Base-by-base conservation (phyloP, 495 filamentous ascomycete genomes). In the Xeromyces bisporus region DNA sequence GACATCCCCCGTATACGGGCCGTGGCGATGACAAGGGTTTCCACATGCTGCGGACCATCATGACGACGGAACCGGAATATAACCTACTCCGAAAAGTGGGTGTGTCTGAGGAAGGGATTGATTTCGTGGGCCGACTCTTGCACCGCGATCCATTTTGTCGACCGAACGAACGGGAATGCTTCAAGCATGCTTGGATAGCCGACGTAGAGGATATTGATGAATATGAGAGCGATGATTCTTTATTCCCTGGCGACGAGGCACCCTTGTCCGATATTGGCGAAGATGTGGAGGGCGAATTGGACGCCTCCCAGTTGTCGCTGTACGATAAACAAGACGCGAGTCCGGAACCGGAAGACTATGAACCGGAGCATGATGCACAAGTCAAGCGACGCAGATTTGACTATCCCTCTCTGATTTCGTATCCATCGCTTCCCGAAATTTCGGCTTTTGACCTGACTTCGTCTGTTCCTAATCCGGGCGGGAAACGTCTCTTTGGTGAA, bases 11-110 rank as follows among this genome's bases (percentile, higher is more conserved):
- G 4, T 94, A 77, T 46, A 72, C 73, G 3, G 84, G 80, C 13
- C 48, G 66, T 13, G 57, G 55, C 1, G 73, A 73, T 34, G 55
- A 66, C 21, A 53, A 53, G 31, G 71, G 71, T 10, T 50, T 55
- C 3, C 58, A 75, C 24, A 79, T 93, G 55, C 66, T 91, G n/a
- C 62, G 80, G 29, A 76, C 66, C 23, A 86, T 94, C 39, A 87
- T 93, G 77, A 76, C 69, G 12, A 67, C 57, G 12, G 60, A 70
- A 0, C 52, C 83, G 7, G 67, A 92, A 43, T 63, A 62, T 9
- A 47, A 56, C 14, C 66, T 75, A 2, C 60, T 93, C 16, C 39
- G 58, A 2, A 35, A 52, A 8, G 55, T 42, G 3, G 60, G 60
- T 2, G 55, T 92, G 7, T 83, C 82, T 0, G 54, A 65, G 12